phyloP scores from a whole-genome alignment of 225 moss, liverwort and hornwort species.

The Physcomitrellopsis africana region DNA sequence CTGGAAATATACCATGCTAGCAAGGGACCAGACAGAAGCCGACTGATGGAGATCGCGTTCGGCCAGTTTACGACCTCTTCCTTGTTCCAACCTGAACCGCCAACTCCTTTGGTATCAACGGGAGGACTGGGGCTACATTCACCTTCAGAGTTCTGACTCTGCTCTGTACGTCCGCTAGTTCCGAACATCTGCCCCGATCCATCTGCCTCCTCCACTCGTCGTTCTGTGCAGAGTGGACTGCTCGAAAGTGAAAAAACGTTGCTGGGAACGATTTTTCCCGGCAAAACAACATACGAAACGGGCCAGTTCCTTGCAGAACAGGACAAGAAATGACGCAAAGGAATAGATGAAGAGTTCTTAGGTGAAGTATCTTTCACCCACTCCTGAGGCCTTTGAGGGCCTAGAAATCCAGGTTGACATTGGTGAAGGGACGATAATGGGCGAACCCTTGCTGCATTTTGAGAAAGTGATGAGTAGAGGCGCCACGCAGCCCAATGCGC shows the following conservation, averaged over 20 bases:
- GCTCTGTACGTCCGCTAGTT: constrained; percentile 14
- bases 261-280: neutral
- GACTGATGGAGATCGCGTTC: constrained; percentile 83
- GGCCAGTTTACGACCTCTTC: constrained; percentile 93
- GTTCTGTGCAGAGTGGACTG: constrained; percentile 37
- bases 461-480: constrained; percentile 38
- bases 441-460: constrained; percentile 30
- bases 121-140: constrained; percentile 18
- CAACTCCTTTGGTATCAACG: constrained; percentile 19
- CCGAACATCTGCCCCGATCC: constrained; percentile 7
- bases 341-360: constrained; percentile 24
- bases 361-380: constrained; percentile 27
- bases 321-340: constrained; percentile 30
- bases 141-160: neutral
- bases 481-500: constrained; percentile 47
- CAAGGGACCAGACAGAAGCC: constrained; percentile 85
- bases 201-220: constrained; percentile 18
- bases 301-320: constrained; percentile 15
- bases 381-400: constrained; percentile 16
- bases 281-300: neutral
- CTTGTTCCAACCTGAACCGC: constrained; percentile 79
- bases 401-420: constrained; percentile 16
- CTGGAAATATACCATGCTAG: constrained; percentile 69
- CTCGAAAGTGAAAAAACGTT: constrained; percentile 17
- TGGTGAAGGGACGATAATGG: constrained; percentile 35